phyloP scores from a whole-genome alignment of 805 yeast genomes.

The Suhomyces sp. region DNA sequence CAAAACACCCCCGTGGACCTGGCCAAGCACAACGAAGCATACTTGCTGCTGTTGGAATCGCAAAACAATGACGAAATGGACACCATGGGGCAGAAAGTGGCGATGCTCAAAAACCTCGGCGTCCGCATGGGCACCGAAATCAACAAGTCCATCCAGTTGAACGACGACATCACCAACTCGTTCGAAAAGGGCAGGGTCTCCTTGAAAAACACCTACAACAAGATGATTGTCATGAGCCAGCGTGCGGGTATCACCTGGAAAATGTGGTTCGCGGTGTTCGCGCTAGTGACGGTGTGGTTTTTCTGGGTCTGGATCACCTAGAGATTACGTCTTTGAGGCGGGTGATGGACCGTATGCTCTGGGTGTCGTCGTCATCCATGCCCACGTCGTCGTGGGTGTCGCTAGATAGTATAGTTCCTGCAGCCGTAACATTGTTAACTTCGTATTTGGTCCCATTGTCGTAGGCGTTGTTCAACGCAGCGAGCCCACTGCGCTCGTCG shows the following conservation, averaged over 20 bases:
- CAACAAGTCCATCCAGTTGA: conserved; percentile 37
- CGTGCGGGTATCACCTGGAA: conserved; percentile 45
- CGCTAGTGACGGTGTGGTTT: conserved; percentile 35
- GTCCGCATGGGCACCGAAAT: conserved; percentile 43
- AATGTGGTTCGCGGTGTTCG: conserved; percentile 43
- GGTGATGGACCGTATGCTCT: conserved; percentile 4
- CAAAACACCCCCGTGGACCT: conserved; percentile 24
- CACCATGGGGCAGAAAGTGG: conserved; percentile 39
- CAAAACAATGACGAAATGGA: conserved; percentile 43
- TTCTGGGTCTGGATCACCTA: conserved; percentile 41
- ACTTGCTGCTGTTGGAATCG: conserved; percentile 41
- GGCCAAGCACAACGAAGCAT: conserved; percentile 42
- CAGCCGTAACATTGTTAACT: conserved; percentile 9
- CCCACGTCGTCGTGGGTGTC: background rate
- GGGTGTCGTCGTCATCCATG: conserved; percentile 2
- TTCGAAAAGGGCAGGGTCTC: conserved; percentile 40
- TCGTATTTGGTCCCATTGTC: conserved; percentile 5
- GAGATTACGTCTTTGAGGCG: conserved; percentile 1
- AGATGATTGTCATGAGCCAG: conserved; percentile 45
- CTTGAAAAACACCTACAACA: conserved; percentile 40
- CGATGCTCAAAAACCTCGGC: conserved; percentile 40
- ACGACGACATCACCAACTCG: conserved; percentile 39
- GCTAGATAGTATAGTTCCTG: conserved; percentile 10
- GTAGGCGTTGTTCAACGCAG: conserved; percentile 13
- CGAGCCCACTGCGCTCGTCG: conserved; percentile 10